Evolutionary conservation across 768 basidiomycete species (phyloP).

Genomic region (Boletales sp.): DNA sequence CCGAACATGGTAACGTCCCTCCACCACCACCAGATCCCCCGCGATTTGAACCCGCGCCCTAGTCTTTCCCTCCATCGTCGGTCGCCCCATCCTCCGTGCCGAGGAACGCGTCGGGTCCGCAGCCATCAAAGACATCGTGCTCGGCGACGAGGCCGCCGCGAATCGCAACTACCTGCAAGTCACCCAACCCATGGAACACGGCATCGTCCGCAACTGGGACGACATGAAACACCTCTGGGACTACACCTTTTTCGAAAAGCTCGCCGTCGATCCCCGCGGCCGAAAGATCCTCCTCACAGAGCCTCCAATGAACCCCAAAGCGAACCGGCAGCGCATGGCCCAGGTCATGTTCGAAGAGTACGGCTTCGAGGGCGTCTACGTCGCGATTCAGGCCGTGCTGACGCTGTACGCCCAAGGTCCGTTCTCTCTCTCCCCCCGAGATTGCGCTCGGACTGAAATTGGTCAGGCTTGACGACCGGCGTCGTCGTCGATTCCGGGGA

Average conservation of each 20-base stretch:
- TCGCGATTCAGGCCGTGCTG: conserved; percentile 97
- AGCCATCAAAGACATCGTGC: conserved; percentile 95
- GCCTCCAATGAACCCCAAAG: conserved; percentile 98
- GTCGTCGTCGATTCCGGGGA: conserved; percentile 99
- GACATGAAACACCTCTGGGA: conserved; percentile 99
- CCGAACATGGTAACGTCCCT: conserved; percentile 70
- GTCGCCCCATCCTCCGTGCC: conserved; percentile 94
- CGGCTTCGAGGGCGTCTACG: conserved; percentile 92
- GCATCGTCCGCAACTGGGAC: conserved; percentile 98
- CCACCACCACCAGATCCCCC: not conserved
- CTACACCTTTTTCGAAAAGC: conserved; percentile 96
- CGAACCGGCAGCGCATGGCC: conserved; percentile 88
- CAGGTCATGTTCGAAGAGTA: conserved; percentile 99
- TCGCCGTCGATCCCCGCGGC: conserved; percentile 81
- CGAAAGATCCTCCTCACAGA: conserved; percentile 93
- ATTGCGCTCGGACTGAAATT: not conserved
- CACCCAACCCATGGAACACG: conserved; percentile 98
- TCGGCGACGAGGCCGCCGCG: conserved; percentile 94
- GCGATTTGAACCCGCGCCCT: not conserved
- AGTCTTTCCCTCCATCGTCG: conserved; percentile 97
- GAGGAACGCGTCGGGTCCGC: conserved; percentile 89
- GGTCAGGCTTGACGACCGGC: conserved; percentile 88
- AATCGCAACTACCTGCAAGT: conserved; percentile 95
- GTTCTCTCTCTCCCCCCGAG: conserved; percentile 24
- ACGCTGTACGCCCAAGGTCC: conserved; percentile 97